Conservation (phyloP, 768 basidiomycete species). For the Chalciporus sphaerocephalus region DNA sequence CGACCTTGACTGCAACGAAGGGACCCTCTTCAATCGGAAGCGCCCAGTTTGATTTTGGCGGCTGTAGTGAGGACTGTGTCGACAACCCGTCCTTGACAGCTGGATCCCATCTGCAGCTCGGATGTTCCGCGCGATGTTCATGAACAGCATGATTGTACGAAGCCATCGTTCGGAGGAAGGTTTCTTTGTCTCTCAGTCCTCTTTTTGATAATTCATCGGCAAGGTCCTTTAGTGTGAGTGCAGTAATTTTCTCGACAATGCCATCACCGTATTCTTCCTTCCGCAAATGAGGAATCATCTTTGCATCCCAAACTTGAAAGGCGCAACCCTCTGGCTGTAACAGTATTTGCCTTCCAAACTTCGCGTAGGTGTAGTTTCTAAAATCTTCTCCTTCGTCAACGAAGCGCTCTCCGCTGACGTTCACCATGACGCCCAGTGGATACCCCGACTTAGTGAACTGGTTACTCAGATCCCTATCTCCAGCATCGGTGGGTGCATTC, state of each 20-base stretch:
- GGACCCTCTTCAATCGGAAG: constrained; percentile 48
- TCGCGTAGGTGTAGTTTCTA: constrained; percentile 70
- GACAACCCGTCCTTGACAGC: constrained; percentile 59
- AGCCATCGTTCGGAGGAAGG: constrained; percentile 44
- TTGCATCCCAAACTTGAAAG: constrained; percentile 63
- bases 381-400: constrained; percentile 72
- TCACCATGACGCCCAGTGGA: constrained; percentile 68
- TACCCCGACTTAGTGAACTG: constrained; percentile 74
- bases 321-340: constrained; percentile 54
- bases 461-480: constrained; percentile 58
- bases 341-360: constrained; percentile 59
- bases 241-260: constrained; percentile 53
- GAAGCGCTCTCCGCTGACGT: constrained; percentile 52
- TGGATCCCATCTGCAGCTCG: constrained; percentile 50
- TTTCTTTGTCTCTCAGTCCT: constrained; percentile 42
- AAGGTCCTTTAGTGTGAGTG: constrained; percentile 44
- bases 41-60: constrained; percentile 70
- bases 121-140: constrained; percentile 34
- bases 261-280: constrained; percentile 64
- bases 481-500: constrained; percentile 46
- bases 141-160: constrained; percentile 50
- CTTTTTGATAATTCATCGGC: constrained; percentile 42
- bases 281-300: constrained; percentile 41
- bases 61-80: constrained; percentile 43
- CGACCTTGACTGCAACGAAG: constrained; percentile 62